Evolutionary conservation across 805 yeast species (phyloP).

Genomic region (Candida golubevii): DNA sequence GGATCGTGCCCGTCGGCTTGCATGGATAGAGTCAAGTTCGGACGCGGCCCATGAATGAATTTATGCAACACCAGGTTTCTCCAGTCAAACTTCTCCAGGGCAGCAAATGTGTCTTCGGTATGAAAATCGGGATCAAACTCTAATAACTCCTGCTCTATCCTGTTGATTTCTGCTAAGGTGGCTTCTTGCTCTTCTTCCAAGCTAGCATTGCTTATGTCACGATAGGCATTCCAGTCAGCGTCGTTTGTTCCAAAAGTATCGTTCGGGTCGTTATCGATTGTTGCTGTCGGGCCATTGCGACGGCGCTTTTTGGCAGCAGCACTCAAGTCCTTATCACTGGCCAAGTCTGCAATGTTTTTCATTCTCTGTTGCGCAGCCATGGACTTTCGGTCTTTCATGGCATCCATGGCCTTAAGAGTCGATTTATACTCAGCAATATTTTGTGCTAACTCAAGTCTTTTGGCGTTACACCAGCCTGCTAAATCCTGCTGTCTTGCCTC

Average conservation of each 20-base stretch:
- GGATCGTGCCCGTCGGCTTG: conserved; percentile 39
- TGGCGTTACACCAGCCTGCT: conserved; percentile 72
- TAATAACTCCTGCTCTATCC: conserved; percentile 69
- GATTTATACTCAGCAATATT: conserved; percentile 65
- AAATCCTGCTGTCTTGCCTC: conserved; percentile 76
- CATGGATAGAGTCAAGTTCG: conserved; percentile 57
- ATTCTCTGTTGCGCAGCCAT: conserved; percentile 88
- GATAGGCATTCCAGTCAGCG: conserved; percentile 90
- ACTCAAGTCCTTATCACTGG: conserved; percentile 56
- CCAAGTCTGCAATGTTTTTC: conserved; percentile 85
- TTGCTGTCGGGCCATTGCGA: conserved; percentile 43
- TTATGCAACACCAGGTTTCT: conserved; percentile 71
- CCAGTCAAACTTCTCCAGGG: conserved; percentile 74
- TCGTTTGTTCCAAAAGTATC: conserved; percentile 95
- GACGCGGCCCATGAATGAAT: conserved; percentile 87
- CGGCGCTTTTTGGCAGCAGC: conserved; percentile 45
- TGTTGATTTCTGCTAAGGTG: conserved; percentile 55
- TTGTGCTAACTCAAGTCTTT: conserved; percentile 55
- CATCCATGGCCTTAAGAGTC: conserved; percentile 64
- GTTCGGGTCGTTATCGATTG: conserved; percentile 85
- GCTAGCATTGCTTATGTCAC: conserved; percentile 71
- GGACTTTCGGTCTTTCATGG: conserved; percentile 83
- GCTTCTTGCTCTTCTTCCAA: conserved; percentile 80
- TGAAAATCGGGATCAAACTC: conserved; percentile 83
- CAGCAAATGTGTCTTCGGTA: conserved; percentile 77